Evolutionary conservation across 2,329 filamentous ascomycete species (phyloP).

Genomic region (Ophiostoma triangulosporum): DNA sequence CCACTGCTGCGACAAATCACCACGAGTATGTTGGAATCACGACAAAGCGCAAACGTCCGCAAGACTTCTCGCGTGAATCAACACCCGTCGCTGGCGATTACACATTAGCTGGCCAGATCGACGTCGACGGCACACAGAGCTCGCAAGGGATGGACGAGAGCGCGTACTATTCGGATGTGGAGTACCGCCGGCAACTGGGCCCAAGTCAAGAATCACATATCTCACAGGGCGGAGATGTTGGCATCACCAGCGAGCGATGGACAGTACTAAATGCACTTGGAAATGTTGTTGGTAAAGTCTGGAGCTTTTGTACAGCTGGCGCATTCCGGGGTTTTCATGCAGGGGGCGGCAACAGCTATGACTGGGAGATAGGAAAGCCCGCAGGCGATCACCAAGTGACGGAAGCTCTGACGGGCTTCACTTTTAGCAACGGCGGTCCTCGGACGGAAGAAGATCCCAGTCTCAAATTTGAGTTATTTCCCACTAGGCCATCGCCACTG

Average conservation of each 20-base stretch:
- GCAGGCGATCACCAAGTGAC: background rate
- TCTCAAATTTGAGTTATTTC: background rate
- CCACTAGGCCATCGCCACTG: background rate
- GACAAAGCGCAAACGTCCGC: slow-evolving; percentile 33
- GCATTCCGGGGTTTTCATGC: slow-evolving; percentile 78
- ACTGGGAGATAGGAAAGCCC: slow-evolving; percentile 21
- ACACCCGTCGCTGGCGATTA: slow-evolving; percentile 28
- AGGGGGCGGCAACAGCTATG: slow-evolving; percentile 64
- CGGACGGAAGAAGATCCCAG: background rate
- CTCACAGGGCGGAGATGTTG: slow-evolving; percentile 17
- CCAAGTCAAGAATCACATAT: slow-evolving; percentile 23
- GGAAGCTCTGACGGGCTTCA: background rate
- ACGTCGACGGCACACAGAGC: slow-evolving; percentile 27
- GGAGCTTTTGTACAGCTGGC: slow-evolving; percentile 65
- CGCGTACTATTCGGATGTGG: slow-evolving; percentile 42
- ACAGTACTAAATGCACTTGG: slow-evolving; percentile 47
- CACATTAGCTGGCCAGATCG: slow-evolving; percentile 39
- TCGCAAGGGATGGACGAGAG: slow-evolving; percentile 33
- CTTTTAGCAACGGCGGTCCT: background rate
- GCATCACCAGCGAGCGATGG: slow-evolving; percentile 27
- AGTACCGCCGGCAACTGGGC: slow-evolving; percentile 40
- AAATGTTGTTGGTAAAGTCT: slow-evolving; percentile 61
- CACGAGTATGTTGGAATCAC: slow-evolving; percentile 11
- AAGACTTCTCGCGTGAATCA: slow-evolving; percentile 20
- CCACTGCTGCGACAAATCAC: slow-evolving; percentile 2